Conservation (phyloP, 2,329 filamentous ascomycete genomes). For the Neonectria magnoliae region DNA sequence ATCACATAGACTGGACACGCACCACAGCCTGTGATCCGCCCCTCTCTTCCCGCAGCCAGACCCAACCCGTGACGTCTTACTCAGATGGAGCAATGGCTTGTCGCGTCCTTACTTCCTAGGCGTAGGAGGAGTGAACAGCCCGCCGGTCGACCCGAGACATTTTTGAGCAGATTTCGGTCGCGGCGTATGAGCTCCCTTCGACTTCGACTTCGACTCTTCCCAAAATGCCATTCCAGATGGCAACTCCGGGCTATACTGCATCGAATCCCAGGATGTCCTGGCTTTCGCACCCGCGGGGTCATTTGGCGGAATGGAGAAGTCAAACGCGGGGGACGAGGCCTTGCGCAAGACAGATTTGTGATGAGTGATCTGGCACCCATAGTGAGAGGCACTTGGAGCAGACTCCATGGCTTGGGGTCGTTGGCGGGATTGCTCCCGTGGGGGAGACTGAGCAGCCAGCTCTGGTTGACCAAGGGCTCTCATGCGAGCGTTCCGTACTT, state of each 20-base stretch:
- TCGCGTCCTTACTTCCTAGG: neutral
- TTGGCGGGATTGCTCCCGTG: neutral
- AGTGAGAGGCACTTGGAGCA: neutral
- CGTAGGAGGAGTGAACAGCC: neutral
- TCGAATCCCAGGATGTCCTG: neutral
- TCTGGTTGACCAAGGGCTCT: too few species aligned
- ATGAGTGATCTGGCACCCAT: neutral
- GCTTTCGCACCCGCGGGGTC: neutral
- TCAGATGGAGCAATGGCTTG: neutral
- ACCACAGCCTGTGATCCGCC: neutral
- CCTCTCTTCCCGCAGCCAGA: neutral
- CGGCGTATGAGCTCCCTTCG: neutral
- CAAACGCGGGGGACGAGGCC: too few species aligned
- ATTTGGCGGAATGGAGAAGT: too few species aligned
- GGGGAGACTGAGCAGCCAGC: neutral
- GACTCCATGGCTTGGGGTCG: neutral
- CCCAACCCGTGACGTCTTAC: neutral
- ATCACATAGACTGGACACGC: neutral
- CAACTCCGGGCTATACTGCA: neutral
- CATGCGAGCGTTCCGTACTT: neutral
- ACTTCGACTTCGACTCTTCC: neutral
- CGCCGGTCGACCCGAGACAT: neutral
- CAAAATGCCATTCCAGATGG: neutral
- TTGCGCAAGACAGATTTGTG: neutral
- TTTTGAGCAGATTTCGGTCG: neutral